phyloP scores from a whole-genome alignment of 2,329 filamentous ascomycete genomes.

The Teratosphaeria zuluensis region DNA sequence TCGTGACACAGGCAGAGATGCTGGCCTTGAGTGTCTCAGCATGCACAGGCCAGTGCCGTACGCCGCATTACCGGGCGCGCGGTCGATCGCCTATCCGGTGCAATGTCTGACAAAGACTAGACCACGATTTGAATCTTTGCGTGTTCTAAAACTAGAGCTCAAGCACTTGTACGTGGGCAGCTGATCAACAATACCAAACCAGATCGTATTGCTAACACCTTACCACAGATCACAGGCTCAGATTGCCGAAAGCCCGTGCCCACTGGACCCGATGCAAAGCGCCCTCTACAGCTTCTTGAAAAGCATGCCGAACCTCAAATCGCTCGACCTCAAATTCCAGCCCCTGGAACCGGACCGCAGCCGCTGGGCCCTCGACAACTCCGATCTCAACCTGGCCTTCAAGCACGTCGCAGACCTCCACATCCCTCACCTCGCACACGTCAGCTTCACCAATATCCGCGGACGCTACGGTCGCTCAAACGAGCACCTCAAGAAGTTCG shows the following conservation, averaged over 20 bases:
- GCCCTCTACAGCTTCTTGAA: neutral
- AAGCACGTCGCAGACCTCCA: neutral
- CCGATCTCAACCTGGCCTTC: neutral
- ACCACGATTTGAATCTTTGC: neutral
- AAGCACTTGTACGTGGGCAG: neutral
- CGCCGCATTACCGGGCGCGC: neutral
- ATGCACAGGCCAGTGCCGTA: neutral
- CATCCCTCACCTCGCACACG: neutral
- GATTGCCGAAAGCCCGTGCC: neutral
- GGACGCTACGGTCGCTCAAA: neutral
- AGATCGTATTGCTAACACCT: neutral
- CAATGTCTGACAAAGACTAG: neutral
- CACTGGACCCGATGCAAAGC: neutral
- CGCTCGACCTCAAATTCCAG: neutral
- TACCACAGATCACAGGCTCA: neutral
- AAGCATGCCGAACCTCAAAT: neutral
- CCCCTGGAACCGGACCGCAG: neutral
- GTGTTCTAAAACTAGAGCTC: neutral
- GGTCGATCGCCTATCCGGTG: neutral
- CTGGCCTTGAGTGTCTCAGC: neutral
- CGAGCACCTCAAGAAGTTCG: neutral
- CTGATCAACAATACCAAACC: neutral
- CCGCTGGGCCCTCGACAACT: neutral
- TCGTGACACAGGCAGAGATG: neutral
- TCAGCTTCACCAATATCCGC: neutral